Conservation (phyloP, 1,284 basidiomycete genomes). For the Cryptococcus sp. region DNA sequence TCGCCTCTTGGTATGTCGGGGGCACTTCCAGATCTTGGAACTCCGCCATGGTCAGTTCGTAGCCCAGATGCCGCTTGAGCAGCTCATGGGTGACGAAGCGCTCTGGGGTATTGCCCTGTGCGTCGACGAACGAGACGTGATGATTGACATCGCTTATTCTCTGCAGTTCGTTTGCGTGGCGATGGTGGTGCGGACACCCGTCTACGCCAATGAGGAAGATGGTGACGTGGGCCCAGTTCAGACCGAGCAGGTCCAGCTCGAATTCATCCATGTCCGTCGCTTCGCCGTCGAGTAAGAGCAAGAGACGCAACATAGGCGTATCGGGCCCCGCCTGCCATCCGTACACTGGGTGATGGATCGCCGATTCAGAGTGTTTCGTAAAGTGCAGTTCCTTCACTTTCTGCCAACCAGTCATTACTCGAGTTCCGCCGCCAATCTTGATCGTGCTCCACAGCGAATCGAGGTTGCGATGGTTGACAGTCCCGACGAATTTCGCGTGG, state of each 20-base stretch:
- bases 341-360: conserved; percentile 24
- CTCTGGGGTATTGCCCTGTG: conserved; percentile 29
- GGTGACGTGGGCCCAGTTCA: conserved; percentile 27
- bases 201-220: conserved; percentile 29
- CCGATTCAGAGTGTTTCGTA: conserved; percentile 24
- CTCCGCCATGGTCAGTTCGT: conserved; percentile 16
- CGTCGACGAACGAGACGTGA: conserved; percentile 28
- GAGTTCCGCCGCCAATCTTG: conserved; percentile 20
- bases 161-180: conserved; percentile 28
- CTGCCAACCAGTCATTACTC: conserved; percentile 32
- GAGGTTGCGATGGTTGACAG: conserved; percentile 20
- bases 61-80: conserved; percentile 22
- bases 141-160: conserved; percentile 27
- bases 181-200: conserved; percentile 28
- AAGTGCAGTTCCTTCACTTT: conserved; percentile 29
- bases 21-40: conserved; percentile 16
- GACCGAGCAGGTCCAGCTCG: conserved; percentile 26
- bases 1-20: conserved; percentile 7
- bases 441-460: conserved; percentile 17
- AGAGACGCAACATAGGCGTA: conserved; percentile 23
- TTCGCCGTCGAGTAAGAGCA: conserved; percentile 28
- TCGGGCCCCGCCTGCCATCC: conserved; percentile 29
- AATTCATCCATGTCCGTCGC: conserved; percentile 30
- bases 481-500: conserved; percentile 18
- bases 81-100: conserved; percentile 29